Percentiles rank a stretch among this genome's conserved stretches.
phyloP scores from a whole-genome alignment of 2,329 filamentous ascomycete genomes.

The Dryadomyces sulphureus region DNA sequence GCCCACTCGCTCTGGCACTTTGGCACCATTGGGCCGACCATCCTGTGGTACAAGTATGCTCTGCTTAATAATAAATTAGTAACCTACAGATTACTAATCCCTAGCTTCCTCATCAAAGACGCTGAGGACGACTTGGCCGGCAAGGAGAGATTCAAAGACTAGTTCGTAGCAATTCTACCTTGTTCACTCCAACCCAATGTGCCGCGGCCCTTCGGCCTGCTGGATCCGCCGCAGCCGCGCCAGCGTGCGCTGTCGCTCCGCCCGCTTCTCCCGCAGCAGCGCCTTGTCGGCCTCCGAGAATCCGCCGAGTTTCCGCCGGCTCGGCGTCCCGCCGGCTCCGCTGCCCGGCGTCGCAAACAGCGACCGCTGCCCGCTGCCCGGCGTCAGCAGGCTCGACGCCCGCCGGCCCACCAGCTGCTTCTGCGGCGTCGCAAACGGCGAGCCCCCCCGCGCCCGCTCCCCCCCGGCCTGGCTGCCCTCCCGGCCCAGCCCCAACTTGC shows the following conservation, averaged over 20 bases:
- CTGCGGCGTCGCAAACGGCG: slow-evolving; percentile 27
- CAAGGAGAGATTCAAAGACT: slow-evolving; percentile 47
- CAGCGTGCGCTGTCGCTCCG: slow-evolving; percentile 18
- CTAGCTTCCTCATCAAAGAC: slow-evolving; percentile 75
- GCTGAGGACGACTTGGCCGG: slow-evolving; percentile 66
- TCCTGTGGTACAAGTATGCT: slow-evolving; percentile 96
- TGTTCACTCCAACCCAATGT: slow-evolving; percentile 10
- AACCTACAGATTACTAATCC: too few relatives aligned
- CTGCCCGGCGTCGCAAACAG: slow-evolving; percentile 17
- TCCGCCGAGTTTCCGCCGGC: slow-evolving; percentile 46
- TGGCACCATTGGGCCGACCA: slow-evolving; percentile 73
- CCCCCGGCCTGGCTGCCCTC: slow-evolving; percentile 21
- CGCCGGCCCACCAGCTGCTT: slow-evolving; percentile 18
- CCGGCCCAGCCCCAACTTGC: slow-evolving; percentile 44
- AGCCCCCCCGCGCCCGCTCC: slow-evolving; percentile 6
- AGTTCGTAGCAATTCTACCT: neutral
- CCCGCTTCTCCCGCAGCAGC: slow-evolving; percentile 36
- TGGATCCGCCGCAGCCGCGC: slow-evolving; percentile 14
- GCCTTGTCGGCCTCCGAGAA: slow-evolving; percentile 45
- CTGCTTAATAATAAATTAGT: too few relatives aligned
- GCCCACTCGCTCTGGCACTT: slow-evolving; percentile 94
- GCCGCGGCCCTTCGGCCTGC: slow-evolving; percentile 26
- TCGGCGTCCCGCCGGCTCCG: slow-evolving; percentile 22
- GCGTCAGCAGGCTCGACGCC: slow-evolving; percentile 18
- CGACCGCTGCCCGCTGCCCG: slow-evolving; percentile 19